Evolutionary conservation across 2,329 filamentous ascomycete genomes (phyloP), one percentile per base, ranked within the genome.

Genomic region (Clathrospora elynae): DNA sequence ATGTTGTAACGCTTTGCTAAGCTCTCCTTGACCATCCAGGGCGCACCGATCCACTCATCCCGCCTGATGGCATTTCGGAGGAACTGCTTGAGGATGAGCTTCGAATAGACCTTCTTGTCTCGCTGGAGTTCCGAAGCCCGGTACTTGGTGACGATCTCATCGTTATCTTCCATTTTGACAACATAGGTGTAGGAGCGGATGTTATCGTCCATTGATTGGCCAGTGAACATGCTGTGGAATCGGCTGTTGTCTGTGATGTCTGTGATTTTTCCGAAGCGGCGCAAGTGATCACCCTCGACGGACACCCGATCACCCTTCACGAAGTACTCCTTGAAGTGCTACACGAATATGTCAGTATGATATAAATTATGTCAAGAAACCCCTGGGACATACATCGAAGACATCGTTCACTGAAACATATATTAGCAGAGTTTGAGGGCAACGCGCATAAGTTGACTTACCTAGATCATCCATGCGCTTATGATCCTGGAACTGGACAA

Each of bases 1-100:
- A 99, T 93, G 50, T 89, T 85, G 69, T 93, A 96, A 51, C 85
- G 80, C 31, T 83, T 82, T 1, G 93, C 93, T 46, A 95, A 84
- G 39, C 90, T 85, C 23, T 87, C 81, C 72, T 95, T 96, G 12
- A 97, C 92, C 41, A 95, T 75, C 93, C 93, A 99, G 0, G 93
- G 92, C 0, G 93, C 93, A n/a, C 92, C 92, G 48, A 85, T 92
- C 90, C 91, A 97, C 3, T 90, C 83, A 63, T 97, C 93, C 49
- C 92, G 79, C 2, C 85, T 87, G n/a, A 96, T 87, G 0, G 90
- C 93, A 70, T 95, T 91, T 67, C 96, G 96, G 53, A 99, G 88
- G 55, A 96, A 99, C 5, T 90, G 90, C 22, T 92, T 85, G 26
- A 99, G 77, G 68, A 96, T 91, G 34, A 91, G 85, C 72, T 99